Base-by-base conservation (phyloP, 2,329 filamentous ascomycete species). In the Cladophialophora exuberans region DNA sequence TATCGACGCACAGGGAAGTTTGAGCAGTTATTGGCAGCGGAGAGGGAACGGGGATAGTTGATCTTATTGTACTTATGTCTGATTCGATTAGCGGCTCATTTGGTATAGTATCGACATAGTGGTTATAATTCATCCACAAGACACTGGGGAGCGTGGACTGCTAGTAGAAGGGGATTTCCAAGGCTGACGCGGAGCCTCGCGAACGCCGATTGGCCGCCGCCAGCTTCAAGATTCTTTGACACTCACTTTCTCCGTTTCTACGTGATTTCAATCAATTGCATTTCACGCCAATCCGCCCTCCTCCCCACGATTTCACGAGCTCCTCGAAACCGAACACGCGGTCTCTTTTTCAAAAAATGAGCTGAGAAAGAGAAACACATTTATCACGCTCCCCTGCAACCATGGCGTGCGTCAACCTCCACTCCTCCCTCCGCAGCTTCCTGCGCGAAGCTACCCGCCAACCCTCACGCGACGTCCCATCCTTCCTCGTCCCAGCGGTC, bases 401-500 rank as follows among this genome's bases (percentile, higher is more conserved):
- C 63, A 90, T 90, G 85, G 79, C 90, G 68, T 81, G 81, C 64
- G 81, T 83, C 62, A 79, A 83, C 66, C 79, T 84, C 70, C 80
- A 81, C 66, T 82, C 80, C 72, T 80, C 79, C 63, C 73, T 87
- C 62, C 79, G 81, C 66, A 79, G 80, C 73, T 79, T 82, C 60
- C 69, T 83, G 43, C 66, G 72, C 30, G 71, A 76, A 55, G 74
- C 80, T 38, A 57, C 71, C 18, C 71, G 76, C 20, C 72, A 78
- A 51, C 73, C 31, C n/a, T 13, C 13, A 11, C 35, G 78, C 55
- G 79, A 79, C n/a, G 76, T 91, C 42, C 88, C 88, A 25, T 73
- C 81, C 22, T 91, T 92, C 70, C 84, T 93, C 44, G 76, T 89
- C 11, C 88, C 89, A 10, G 85, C 86, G 43, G 86, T 90, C 73